Percentiles rank a stretch among this genome's conserved stretches.
These are phyloP conservation scores for Pythium rishiriense DNA, from an alignment of 352 stramenopile species.

Conservation along the genomic window DNA sequence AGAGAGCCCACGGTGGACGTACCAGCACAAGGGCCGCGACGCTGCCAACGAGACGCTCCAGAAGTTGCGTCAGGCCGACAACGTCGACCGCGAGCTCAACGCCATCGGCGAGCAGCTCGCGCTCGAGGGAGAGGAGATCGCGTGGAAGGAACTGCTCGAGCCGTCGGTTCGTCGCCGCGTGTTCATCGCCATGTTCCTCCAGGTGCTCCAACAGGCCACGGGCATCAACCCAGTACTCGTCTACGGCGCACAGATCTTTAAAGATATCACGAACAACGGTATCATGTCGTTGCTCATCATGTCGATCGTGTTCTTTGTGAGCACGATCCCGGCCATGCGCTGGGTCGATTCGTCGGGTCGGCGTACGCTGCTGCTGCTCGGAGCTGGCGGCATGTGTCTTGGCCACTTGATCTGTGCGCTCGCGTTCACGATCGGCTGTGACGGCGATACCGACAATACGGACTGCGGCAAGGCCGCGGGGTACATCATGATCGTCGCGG, in stretches of 20 bases:
- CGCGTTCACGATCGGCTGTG: conserved; percentile 38
- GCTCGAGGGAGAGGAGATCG: conserved; percentile 26
- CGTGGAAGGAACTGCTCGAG: conserved; percentile 39
- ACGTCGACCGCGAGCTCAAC: conserved; percentile 36
- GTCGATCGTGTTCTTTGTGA: conserved; percentile 39
- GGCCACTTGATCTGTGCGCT: conserved; percentile 39
- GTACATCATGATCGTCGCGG: conserved; percentile 39
- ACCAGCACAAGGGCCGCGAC: conserved; percentile 39
- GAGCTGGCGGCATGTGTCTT: conserved; percentile 41
- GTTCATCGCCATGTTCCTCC: conserved; percentile 37
- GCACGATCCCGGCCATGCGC: conserved; percentile 39
- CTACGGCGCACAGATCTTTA: conserved; percentile 43
- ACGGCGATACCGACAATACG: conserved; percentile 29
- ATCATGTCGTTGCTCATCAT: conserved; percentile 38
- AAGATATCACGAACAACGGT: conserved; percentile 37
- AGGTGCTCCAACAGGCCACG: conserved; percentile 46
- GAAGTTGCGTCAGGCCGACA: conserved; percentile 31
- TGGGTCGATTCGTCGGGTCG: conserved; percentile 47
- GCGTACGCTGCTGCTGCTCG: conserved; percentile 38
- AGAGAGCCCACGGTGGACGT: conserved; percentile 52
- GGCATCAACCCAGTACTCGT: conserved; percentile 42
- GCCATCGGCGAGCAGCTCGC: conserved; percentile 49
- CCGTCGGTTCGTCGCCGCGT: conserved; percentile 27
- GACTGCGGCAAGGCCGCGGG: conserved; percentile 26
- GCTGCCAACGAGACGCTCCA: conserved; percentile 32